Evolutionary conservation across 2,329 filamentous ascomycete genomes (phyloP).

Genomic region (Acrocalymma vagum): DNA sequence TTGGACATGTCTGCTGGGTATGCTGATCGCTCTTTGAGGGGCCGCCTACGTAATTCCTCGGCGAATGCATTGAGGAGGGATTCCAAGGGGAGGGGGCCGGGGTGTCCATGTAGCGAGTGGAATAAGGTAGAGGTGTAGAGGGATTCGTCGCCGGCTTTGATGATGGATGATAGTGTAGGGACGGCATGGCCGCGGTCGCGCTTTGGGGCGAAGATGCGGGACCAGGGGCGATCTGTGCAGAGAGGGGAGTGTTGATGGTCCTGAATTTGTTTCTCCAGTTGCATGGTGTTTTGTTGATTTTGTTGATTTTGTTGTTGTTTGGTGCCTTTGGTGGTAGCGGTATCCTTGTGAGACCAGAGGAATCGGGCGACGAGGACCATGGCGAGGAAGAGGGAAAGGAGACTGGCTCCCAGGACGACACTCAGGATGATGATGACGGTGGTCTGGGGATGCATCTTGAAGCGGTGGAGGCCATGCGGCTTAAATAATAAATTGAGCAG

Average conservation of each 20-base stretch:
- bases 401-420: conserved; percentile 21
- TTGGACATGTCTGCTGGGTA: conserved; percentile 32
- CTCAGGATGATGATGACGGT: conserved; percentile 25
- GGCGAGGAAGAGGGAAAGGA: conserved; percentile 20
- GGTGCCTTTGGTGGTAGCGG: conserved; percentile 19
- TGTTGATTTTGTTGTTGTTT: conserved; percentile 19
- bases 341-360: conserved; percentile 22
- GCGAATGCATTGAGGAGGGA: conserved; percentile 37
- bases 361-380: conserved; percentile 42
- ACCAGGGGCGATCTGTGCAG: conserved; percentile 26
- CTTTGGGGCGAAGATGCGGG: conserved; percentile 27
- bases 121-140: conserved; percentile 37
- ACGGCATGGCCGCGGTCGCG: conserved; percentile 27
- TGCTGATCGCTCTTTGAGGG: conserved; percentile 27
- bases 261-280: too few relatives aligned
- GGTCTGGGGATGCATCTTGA: conserved; percentile 21
- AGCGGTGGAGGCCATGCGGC: conserved; percentile 8
- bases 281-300: too few relatives aligned
- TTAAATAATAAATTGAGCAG: conserved; percentile 31
- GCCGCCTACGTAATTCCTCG: conserved; percentile 27
- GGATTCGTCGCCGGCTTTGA: conserved; percentile 44
- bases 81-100: conserved; percentile 34
- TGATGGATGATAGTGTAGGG: conserved; percentile 36
- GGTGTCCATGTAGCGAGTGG: conserved; percentile 25
- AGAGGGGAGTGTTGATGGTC: too few relatives aligned